Percentiles rank a stretch among this genome's conserved stretches.
These are phyloP conservation scores for Rhypophila decipiens DNA, from an alignment of 495 filamentous ascomycete species.

Conservation along the genomic window DNA sequence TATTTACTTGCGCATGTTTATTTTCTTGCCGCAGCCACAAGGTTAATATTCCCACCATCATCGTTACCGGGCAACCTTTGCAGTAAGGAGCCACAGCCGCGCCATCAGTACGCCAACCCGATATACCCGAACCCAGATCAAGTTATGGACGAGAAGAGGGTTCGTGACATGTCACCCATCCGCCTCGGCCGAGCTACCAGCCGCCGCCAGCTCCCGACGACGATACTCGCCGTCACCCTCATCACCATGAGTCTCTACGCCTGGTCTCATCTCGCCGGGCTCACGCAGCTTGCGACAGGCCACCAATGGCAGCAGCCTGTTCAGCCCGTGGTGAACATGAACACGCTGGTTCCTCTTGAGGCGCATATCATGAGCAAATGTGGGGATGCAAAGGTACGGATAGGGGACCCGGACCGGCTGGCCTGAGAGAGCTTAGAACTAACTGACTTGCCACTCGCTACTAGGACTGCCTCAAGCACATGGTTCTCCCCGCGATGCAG, in stretches of 20 bases:
- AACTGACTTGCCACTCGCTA: neutral
- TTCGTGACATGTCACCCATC: neutral
- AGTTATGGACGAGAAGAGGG: conserved; percentile 31
- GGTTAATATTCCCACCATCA: too few species aligned
- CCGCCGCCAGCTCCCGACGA: neutral
- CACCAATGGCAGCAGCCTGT: too few species aligned
- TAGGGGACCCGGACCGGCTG: neutral
- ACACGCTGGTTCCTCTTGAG: conserved; percentile 62
- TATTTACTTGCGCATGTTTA: too few species aligned
- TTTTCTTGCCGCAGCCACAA: too few species aligned
- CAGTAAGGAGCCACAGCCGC: too few species aligned
- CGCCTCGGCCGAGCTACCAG: neutral
- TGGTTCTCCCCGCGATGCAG: conserved; percentile 85
- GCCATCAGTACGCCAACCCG: too few species aligned
- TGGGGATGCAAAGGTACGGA: conserved; percentile 60
- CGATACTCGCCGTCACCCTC: neutral
- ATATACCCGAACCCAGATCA: too few species aligned
- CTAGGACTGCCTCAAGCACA: conserved; percentile 65
- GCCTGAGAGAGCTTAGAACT: too few species aligned
- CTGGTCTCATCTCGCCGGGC: too few species aligned
- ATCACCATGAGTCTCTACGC: neutral
- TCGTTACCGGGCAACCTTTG: too few species aligned
- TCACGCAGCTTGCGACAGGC: too few species aligned
- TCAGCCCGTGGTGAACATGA: too few species aligned
- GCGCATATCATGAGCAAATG: conserved; percentile 95